Conservation (phyloP, 805 yeast genomes). For the Wickerhamiella spandovensis region DNA sequence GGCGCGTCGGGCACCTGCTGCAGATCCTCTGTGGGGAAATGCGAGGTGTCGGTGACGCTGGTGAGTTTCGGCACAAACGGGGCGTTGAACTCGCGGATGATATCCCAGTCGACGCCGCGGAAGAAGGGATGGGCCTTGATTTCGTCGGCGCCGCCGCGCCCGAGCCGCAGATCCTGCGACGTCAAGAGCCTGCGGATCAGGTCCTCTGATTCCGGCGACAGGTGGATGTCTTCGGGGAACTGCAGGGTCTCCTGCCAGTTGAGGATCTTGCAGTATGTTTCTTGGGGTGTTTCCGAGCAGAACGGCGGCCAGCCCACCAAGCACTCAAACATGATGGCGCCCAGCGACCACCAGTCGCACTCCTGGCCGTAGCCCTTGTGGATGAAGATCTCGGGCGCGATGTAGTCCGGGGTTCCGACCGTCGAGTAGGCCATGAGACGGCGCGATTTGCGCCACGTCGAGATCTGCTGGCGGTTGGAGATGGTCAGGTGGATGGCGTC, state of each 20-base stretch:
- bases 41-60: constrained; percentile 88
- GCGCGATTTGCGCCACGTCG: constrained; percentile 89
- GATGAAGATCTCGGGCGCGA: constrained; percentile 87
- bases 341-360: constrained; percentile 97
- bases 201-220: constrained; percentile 81
- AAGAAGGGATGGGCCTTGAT: constrained; percentile 84
- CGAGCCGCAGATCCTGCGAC: constrained; percentile 65
- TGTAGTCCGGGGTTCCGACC: constrained; percentile 92
- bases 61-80: constrained; percentile 88
- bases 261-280: constrained; percentile 79
- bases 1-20: constrained; percentile 92
- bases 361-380: constrained; percentile 94
- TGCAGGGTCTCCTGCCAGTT: constrained; percentile 82
- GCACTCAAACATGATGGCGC: constrained; percentile 95
- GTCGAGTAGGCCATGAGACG: constrained; percentile 92
- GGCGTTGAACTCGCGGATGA: constrained; percentile 76
- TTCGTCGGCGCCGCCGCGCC: constrained; percentile 88
- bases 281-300: constrained; percentile 89
- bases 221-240: constrained; percentile 84
- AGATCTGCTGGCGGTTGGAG: constrained; percentile 89
- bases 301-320: constrained; percentile 96
- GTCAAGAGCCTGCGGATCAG: constrained; percentile 65
- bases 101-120: constrained; percentile 92
- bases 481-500: constrained; percentile 92
- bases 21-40: constrained; percentile 95